Base-by-base conservation (phyloP, 345 rosid species). In the Corchorus capsularis region DNA sequence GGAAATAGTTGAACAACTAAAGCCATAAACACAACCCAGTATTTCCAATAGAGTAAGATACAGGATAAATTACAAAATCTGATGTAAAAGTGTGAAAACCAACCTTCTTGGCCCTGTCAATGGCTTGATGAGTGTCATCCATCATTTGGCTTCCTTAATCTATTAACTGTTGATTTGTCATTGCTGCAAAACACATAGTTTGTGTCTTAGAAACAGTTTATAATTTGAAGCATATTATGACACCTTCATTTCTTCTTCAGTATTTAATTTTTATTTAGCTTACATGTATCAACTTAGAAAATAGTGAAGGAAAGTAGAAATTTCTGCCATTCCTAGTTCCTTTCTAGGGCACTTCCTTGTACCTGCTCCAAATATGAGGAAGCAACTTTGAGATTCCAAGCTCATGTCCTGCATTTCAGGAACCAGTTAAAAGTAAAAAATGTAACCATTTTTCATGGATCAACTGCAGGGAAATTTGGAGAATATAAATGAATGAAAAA, bases 71-170 rank as follows among this genome's bases (percentile, higher is more conserved):
- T 17, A 54, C 39, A 61, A 70, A 71, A 27, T 50, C 54, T 60
- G 49, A 52, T 61, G 32, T 60, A 63, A 8, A 72, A 56, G n/a
- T 63, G 37, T 72, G 43, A 62, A 49, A 54, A 77, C 37, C 47
- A 37, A 89, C 93, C 93, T 90, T 89, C 83, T 90, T 88, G 5
- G 90, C 93, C 72, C 98, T 91, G 77, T 96, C 92, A 91, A 93
- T 90, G 76, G 94, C 95, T 82, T 93, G 90, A 87, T 96, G 97
- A 67, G 97, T 96, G 83, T 92, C 97, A 80, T 92, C 95, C 97
- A 92, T 88, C 95, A 91, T 93, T 19, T 71, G 78, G 68, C 91
- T 86, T 72, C 97, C 99, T 49, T 72, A 82, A 85, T 92, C 86
- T 83, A 90, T 77, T 47, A 93, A 86, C 75, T 91, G 89, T 81